Conservation (phyloP, 441 rosid species). For the Populus trichocarpa region DNA sequence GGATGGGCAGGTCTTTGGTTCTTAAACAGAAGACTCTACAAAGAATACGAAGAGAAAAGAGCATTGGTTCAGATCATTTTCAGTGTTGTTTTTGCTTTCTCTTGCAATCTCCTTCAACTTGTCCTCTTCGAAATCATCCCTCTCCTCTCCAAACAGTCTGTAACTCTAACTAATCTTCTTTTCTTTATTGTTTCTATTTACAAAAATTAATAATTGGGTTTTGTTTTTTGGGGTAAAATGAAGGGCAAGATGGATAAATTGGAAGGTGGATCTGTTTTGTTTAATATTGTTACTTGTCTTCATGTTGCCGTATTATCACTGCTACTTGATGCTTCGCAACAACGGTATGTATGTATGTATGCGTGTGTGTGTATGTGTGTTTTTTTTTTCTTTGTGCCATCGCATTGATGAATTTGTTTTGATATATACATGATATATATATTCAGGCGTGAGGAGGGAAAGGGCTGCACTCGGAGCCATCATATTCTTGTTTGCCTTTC, state of each 20-base stretch:
- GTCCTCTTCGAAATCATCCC: slow-evolving; percentile 98
- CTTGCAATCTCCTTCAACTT: slow-evolving; percentile 97
- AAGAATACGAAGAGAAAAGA: slow-evolving; percentile 97
- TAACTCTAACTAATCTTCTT: neutral
- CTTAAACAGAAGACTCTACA: slow-evolving; percentile 76
- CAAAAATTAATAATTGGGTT: no score
- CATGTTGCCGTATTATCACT: slow-evolving; percentile 95
- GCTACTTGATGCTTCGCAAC: slow-evolving; percentile 95
- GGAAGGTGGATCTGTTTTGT: slow-evolving; percentile 97
- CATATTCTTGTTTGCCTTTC: slow-evolving; percentile 82
- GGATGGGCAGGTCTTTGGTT: slow-evolving; percentile 98
- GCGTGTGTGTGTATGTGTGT: neutral
- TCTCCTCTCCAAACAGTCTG: slow-evolving; percentile 80
- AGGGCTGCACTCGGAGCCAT: slow-evolving; percentile 93
- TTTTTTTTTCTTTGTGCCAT: neutral
- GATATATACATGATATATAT: neutral
- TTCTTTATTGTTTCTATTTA: neutral
- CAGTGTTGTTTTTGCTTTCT: slow-evolving; percentile 94
- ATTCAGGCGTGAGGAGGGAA: slow-evolving; percentile 85
- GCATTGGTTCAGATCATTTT: slow-evolving; percentile 91
- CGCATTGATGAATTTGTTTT: neutral
- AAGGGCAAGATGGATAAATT: slow-evolving; percentile 94
- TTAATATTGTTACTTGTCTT: slow-evolving; percentile 87
- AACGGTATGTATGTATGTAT: slow-evolving; percentile 45
- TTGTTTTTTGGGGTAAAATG: slow-evolving; percentile 9